Evolutionary conservation across 2,329 filamentous ascomycete genomes (phyloP).

Genomic region (Emergomyces pasteurianus): DNA sequence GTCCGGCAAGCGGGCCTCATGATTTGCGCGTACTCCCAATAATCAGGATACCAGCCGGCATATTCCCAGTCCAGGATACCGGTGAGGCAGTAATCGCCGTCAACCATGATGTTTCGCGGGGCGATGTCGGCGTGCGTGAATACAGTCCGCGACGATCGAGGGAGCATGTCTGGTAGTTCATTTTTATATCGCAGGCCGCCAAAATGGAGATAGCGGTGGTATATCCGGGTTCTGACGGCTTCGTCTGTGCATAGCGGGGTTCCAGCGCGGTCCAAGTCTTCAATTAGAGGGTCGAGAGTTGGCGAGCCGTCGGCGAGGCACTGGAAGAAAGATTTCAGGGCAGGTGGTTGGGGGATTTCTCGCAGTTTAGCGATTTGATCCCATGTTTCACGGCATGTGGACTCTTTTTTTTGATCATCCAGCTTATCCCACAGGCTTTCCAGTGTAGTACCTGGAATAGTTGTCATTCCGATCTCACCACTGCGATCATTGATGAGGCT

Average conservation of each 20-base stretch:
- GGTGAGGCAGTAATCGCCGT: slow-evolving; percentile 13
- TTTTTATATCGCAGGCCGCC: slow-evolving; percentile 13
- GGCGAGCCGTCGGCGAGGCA: slow-evolving; percentile 16
- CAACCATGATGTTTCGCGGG: slow-evolving; percentile 22
- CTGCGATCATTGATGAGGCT: neutral
- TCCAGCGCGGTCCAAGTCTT: slow-evolving; percentile 12
- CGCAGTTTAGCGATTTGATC: slow-evolving; percentile 12
- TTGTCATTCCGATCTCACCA: slow-evolving; percentile 10
- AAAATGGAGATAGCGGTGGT: slow-evolving; percentile 16
- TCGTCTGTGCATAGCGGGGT: slow-evolving; percentile 14
- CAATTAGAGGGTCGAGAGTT: slow-evolving; percentile 12
- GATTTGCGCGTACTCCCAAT: slow-evolving; percentile 31
- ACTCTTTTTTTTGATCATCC: slow-evolving; percentile 13
- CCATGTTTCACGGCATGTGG: slow-evolving; percentile 14
- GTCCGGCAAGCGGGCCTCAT: slow-evolving; percentile 15
- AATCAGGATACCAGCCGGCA: slow-evolving; percentile 30
- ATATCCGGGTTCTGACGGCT: slow-evolving; percentile 15
- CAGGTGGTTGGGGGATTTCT: slow-evolving; percentile 10
- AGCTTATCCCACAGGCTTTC: slow-evolving; percentile 12
- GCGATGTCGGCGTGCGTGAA: slow-evolving; percentile 25
- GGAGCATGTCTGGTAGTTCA: slow-evolving; percentile 16
- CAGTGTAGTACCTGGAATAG: slow-evolving; percentile 11
- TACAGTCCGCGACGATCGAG: slow-evolving; percentile 13
- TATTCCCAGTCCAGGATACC: slow-evolving; percentile 32
- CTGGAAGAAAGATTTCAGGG: slow-evolving; percentile 12